Evolutionary conservation across 2,329 filamentous ascomycete genomes (phyloP).

Genomic region (Stenocarpella maydis): DNA sequence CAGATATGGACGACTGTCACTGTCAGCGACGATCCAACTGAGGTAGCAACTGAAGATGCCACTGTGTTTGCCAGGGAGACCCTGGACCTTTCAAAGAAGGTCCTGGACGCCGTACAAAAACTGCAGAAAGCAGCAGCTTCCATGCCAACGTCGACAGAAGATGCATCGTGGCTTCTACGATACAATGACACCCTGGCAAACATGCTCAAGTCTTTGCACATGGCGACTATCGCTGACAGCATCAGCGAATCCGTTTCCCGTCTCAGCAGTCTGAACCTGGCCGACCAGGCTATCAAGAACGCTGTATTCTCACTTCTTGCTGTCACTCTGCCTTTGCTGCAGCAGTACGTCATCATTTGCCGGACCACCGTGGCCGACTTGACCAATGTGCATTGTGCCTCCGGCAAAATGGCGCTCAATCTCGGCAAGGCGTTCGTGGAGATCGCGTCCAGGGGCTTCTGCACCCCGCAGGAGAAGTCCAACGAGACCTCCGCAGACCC

Average conservation of each 20-base stretch:
- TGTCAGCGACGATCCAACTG: constrained; percentile 34
- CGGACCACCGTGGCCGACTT: constrained; percentile 66
- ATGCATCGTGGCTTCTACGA: constrained; percentile 68
- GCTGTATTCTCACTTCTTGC: constrained; percentile 66
- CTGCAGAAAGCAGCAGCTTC: constrained; percentile 64
- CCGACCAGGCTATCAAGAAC: constrained; percentile 50
- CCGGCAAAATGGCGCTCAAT: constrained; percentile 77
- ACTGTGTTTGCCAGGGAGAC: constrained; percentile 64
- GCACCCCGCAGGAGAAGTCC: constrained; percentile 83
- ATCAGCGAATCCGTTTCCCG: constrained; percentile 50
- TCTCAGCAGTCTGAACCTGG: constrained; percentile 48
- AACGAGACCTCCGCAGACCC: constrained; percentile 73
- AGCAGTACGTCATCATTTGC: constrained; percentile 74
- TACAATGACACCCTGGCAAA: constrained; percentile 61
- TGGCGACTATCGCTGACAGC: constrained; percentile 59
- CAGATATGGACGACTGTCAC: constrained; percentile 64
- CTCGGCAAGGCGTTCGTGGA: constrained; percentile 81
- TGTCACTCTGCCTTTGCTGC: constrained; percentile 73
- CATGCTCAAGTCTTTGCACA: constrained; percentile 67
- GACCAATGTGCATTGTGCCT: constrained; percentile 71
- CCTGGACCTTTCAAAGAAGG: constrained; percentile 73
- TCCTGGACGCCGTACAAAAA: constrained; percentile 82
- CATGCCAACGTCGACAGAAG: constrained; percentile 67
- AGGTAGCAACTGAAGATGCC: constrained; percentile 38
- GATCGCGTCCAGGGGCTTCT: constrained; percentile 87